Evolutionary conservation across 106 monocot species (phyloP).

Genomic region (Acorus gramineus): DNA sequence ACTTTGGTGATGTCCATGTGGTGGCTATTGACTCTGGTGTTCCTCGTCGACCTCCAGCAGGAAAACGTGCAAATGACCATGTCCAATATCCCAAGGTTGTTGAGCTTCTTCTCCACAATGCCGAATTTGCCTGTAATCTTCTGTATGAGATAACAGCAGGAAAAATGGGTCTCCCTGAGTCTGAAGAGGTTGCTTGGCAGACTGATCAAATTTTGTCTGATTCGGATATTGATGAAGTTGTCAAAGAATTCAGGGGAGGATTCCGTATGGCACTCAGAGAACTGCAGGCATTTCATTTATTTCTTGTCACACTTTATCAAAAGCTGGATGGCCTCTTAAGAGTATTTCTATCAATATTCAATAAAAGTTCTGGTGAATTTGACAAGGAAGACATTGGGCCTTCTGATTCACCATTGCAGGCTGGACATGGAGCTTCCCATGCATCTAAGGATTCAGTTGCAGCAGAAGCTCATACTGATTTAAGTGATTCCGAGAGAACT

Average conservation of each 20-base stretch:
- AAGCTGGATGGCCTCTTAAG: conserved; percentile 70
- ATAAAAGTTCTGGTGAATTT: conserved; percentile 40
- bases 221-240: conserved; percentile 21
- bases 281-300: conserved; percentile 71
- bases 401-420: conserved; percentile 20
- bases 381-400: conserved; percentile 58
- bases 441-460: conserved; percentile 18
- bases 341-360: conserved; percentile 46
- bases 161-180: conserved; percentile 44
- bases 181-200: conserved; percentile 19
- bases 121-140: conserved; percentile 48
- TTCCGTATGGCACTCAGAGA: conserved; percentile 76
- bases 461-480: conserved; percentile 22
- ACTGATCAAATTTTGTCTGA: conserved; percentile 22
- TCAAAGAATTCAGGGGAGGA: conserved; percentile 74
- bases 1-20: conserved; percentile 29
- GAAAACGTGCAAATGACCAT: conserved; percentile 75
- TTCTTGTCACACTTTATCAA: conserved; percentile 75
- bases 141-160: conserved; percentile 77
- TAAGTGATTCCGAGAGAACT: conserved; percentile 39
- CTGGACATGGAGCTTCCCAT: conserved; percentile 13
- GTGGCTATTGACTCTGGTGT: conserved; percentile 89
- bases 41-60: conserved; percentile 75
- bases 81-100: conserved; percentile 75
- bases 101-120: conserved; percentile 70